Base-by-base conservation (phyloP, 108 stramenopile genomes). In the Schizochytrium sp. region DNA sequence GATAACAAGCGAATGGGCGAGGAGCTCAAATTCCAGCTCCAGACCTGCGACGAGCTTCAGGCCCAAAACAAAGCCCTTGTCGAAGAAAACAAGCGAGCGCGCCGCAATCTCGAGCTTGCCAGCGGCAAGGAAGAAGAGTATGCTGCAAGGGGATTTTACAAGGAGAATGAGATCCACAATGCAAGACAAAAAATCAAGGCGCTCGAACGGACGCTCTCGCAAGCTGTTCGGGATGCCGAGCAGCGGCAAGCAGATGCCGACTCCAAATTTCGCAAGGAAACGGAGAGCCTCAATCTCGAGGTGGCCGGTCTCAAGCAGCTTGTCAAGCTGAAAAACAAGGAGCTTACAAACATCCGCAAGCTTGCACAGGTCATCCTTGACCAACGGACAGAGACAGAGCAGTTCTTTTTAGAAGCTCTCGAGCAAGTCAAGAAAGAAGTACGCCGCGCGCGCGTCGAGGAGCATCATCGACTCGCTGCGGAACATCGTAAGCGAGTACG, bases 301-400 rank as follows among this genome's bases (percentile, higher is more conserved):
- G 92, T 83, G 0, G 87, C 63, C 0, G 94, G 92, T 5, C 90
- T 93, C 34, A 87, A 92, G 60, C 88, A 91, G 60, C 91, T 93
- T 16, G 58, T 94, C 44, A 44, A n/a, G n/a, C 58, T 92, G 5
- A 93, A 93, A 87, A 92, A 94, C 88, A 90, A 90, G 89, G 94
- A 95, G 92, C 87, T 95, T 21, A 59, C 60, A 21, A 90, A 93
- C 51, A 60, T 95, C 23, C 60, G 91, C n/a, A 76, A 69, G 72
- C 93, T 94, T 21, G 93, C 94, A 18, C 87, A 93, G 87, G 92
- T 90, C 53, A 92, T 95, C 45, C 72, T 95, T 21, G 87, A 89
- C 41, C 94, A 95, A 72, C 59, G 94, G 23, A 94, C 90, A 5
- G 94, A 95, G 90, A 90, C 89, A 16, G 93, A 93, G 91, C 93